A percentile compares a stretch with the other conserved stretches of the same genome.
These are phyloP conservation scores for Gamarada debralockiae DNA, from an alignment of 495 filamentous ascomycete species.

Conservation along the genomic window DNA sequence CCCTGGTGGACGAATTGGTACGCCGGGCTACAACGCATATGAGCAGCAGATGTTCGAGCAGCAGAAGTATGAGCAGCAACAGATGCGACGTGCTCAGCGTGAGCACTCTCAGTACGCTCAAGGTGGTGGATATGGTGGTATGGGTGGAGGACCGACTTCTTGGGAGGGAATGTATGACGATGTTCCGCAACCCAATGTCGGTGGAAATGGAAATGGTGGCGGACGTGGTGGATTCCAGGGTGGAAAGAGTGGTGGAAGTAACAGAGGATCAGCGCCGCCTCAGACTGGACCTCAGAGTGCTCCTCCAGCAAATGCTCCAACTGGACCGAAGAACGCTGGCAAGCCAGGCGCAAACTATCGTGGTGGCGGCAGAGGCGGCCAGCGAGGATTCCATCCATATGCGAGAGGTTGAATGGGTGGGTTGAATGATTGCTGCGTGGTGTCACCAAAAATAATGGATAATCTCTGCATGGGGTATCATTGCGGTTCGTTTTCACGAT, in stretches of 20 bases:
- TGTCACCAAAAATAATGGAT: no score
- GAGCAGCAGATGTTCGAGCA: conserved; percentile 83
- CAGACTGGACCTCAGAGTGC: conserved; percentile 43
- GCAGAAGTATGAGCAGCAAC: conserved; percentile 80
- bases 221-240: conserved; percentile 45
- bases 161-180: conserved; percentile 99
- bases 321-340: conserved; percentile 93
- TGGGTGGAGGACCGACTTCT: conserved; percentile 49
- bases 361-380: conserved; percentile 80
- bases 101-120: conserved; percentile 25
- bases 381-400: conserved; percentile 81
- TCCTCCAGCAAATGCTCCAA: conserved; percentile 90
- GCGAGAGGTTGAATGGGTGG: conserved; percentile 10
- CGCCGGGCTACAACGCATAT: conserved; percentile 63
- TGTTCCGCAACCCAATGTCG: conserved; percentile 78
- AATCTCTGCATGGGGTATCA: no score
- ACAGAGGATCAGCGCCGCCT: conserved; percentile 30
- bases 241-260: conserved; percentile 28
- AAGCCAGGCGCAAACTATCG: conserved; percentile 93
- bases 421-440: not conserved
- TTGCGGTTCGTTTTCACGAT: not conserved
- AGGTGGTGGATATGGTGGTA: conserved; percentile 28
- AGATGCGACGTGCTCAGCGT: conserved; percentile 37
- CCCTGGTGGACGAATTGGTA: conserved; percentile 27
- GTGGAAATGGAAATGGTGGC: conserved; percentile 41